A percentile compares a stretch with the other conserved stretches of the same genome.
phyloP scores from a whole-genome alignment of 805 yeast species.

The Candida peoriensis region DNA sequence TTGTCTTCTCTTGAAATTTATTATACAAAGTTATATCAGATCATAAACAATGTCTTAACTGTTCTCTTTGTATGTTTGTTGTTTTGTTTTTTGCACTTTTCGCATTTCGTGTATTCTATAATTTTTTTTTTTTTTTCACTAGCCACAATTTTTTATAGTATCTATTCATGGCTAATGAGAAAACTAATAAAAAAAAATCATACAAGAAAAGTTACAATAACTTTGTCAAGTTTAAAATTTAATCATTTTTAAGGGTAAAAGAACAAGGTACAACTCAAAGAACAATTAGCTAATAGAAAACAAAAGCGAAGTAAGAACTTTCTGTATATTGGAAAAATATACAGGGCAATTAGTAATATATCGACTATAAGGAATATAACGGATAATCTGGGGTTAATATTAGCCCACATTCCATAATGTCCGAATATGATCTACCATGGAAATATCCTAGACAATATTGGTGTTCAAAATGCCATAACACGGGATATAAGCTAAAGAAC shows the following conservation, averaged over 20 bases:
- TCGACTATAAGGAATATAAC: too few species aligned
- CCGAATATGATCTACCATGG: conserved; percentile 40
- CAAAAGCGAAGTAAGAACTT: neutral
- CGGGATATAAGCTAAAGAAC: conserved; percentile 58
- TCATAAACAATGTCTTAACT: neutral
- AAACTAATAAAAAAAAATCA: too few species aligned
- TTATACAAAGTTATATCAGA: too few species aligned
- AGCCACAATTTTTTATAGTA: too few species aligned
- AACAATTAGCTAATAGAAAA: neutral
- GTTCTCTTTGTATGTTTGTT: neutral
- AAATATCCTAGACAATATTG: conserved; percentile 54
- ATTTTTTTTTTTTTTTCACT: too few species aligned
- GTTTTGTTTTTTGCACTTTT: neutral
- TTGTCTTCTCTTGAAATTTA: neutral
- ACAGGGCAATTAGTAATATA: too few species aligned
- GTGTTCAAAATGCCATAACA: conserved; percentile 69
- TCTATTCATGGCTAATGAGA: too few species aligned
- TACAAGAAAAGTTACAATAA: neutral
- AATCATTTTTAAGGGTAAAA: neutral
- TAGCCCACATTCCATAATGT: neutral
- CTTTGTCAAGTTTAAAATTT: neutral
- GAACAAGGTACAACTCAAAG: neutral
- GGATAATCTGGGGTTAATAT: too few species aligned
- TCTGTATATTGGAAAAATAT: too few species aligned
- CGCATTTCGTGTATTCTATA: neutral